These are phyloP conservation scores for Globisporangium paddicum DNA, from an alignment of 352 stramenopile species.

Conservation along the genomic window DNA sequence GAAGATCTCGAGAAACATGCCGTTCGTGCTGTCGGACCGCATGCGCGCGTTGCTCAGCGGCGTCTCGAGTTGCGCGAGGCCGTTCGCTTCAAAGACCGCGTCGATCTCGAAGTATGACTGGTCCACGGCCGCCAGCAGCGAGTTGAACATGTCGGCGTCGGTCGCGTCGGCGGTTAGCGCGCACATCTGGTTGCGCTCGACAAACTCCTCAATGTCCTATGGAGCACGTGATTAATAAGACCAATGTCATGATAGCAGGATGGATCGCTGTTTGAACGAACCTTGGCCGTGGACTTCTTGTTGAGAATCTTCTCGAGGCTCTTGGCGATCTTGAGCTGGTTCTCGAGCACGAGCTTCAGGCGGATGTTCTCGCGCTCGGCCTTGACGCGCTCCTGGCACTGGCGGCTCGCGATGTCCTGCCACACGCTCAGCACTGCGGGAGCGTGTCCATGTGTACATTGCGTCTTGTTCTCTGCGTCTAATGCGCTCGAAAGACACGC, in stretches of 20 bases:
- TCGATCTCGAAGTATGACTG: conserved; percentile 2
- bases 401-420: conserved; percentile 14
- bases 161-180: neutral
- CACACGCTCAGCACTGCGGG: conserved; percentile 8
- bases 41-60: neutral
- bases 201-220: neutral
- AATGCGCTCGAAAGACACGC: neutral
- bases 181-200: neutral
- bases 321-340: conserved; percentile 40
- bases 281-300: neutral
- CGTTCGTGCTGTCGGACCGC: conserved; percentile 1
- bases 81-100: conserved; percentile 1
- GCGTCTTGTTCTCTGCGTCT: neutral
- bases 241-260: no score
- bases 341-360: conserved; percentile 28
- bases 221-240: neutral
- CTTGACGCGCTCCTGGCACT: conserved; percentile 30
- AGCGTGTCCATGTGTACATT: neutral
- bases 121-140: neutral
- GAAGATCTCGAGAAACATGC: conserved; percentile 37
- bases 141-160: neutral
- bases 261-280: neutral
- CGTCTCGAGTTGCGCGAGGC: neutral
- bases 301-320: conserved; percentile 22
- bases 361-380: conserved; percentile 51